Percentiles rank a stretch among this genome's conserved stretches.
Evolutionary conservation across 441 rosid genomes (phyloP).

Genomic region (Arabidopsis lyrata): DNA sequence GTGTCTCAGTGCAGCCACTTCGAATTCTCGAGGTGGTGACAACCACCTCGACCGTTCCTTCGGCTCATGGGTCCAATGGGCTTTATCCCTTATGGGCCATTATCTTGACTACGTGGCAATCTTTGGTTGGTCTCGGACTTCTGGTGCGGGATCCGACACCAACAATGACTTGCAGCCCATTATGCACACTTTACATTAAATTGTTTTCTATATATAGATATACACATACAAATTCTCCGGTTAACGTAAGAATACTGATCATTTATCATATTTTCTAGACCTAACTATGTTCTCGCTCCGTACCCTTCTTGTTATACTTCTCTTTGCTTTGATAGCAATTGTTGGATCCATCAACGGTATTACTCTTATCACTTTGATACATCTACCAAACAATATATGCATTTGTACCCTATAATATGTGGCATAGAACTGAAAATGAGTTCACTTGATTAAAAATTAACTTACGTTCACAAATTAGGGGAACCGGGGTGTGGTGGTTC

Average conservation of each 20-base stretch:
- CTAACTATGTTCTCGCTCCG: conserved; percentile 2
- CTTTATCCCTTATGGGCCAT: too few relatives aligned
- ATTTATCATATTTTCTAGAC: background rate
- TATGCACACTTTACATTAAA: background rate
- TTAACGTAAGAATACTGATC: background rate
- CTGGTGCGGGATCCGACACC: too few relatives aligned
- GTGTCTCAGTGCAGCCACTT: too few relatives aligned
- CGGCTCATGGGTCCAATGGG: too few relatives aligned
- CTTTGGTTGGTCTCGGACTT: too few relatives aligned
- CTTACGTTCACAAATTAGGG: background rate
- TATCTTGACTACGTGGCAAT: too few relatives aligned
- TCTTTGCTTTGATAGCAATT: background rate
- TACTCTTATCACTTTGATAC: background rate
- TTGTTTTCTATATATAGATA: background rate
- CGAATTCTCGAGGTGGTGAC: too few relatives aligned
- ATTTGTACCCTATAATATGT: background rate
- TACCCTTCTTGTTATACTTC: background rate
- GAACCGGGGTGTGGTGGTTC: background rate
- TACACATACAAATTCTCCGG: background rate
- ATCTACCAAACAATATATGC: background rate
- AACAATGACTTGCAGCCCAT: conserved; percentile 1
- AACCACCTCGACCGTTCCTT: too few relatives aligned
- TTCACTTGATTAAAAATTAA: background rate
- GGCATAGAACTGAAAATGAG: background rate
- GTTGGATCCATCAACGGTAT: conserved; percentile 21